phyloP scores from a whole-genome alignment of 805 yeast genomes.

The Torulaspora franciscae region DNA sequence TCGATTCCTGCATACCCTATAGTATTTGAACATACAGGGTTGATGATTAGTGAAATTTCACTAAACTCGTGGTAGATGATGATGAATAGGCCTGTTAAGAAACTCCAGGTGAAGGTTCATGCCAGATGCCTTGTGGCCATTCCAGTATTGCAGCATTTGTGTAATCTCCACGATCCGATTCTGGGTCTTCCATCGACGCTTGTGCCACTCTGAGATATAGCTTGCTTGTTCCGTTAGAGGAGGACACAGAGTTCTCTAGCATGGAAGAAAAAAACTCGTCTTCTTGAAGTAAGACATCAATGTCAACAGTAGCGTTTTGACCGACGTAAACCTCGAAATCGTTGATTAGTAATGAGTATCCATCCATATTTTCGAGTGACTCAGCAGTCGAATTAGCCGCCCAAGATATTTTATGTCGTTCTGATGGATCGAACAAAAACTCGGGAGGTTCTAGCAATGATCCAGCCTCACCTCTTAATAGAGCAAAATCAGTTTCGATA shows the following conservation, averaged over 20 bases:
- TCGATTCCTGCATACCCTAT: background rate
- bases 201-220: constrained; percentile 56
- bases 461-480: constrained; percentile 71
- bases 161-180: constrained; percentile 51
- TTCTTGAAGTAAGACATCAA: constrained; percentile 35
- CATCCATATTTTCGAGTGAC: constrained; percentile 37
- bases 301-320: constrained; percentile 40
- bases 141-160: constrained; percentile 55
- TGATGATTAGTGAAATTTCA: background rate
- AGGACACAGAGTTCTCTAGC: constrained; percentile 32
- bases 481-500: constrained; percentile 64
- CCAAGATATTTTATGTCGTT: constrained; percentile 32
- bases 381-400: constrained; percentile 16
- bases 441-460: constrained; percentile 47
- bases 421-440: constrained; percentile 27
- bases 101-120: constrained; percentile 48
- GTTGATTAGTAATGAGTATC: constrained; percentile 64
- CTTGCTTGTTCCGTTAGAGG: constrained; percentile 24
- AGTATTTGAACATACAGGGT: background rate
- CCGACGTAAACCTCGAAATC: constrained; percentile 77
- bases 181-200: constrained; percentile 39
- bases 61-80: background rate
- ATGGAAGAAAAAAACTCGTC: constrained; percentile 32
- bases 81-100: constrained; percentile 26
- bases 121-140: constrained; percentile 59